phyloP scores from a whole-genome alignment of 2,329 filamentous ascomycete species.

The Cladophialophora carrionii region DNA sequence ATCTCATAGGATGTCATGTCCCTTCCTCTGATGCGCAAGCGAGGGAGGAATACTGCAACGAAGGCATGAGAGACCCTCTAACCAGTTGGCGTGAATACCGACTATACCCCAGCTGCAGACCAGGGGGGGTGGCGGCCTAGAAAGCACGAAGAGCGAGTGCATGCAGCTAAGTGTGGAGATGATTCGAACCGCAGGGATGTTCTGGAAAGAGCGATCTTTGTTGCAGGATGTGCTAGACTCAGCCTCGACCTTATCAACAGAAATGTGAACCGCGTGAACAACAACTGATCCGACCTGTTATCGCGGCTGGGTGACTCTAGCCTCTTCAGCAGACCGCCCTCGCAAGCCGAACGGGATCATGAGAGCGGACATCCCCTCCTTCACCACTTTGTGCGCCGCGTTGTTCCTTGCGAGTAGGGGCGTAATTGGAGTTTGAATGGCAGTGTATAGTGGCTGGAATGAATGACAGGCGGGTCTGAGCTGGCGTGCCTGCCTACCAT shows the following conservation, averaged over 20 bases:
- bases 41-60: background rate
- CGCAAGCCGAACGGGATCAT: background rate
- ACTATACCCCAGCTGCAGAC: background rate
- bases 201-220: background rate
- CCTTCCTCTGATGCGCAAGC: background rate
- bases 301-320: background rate
- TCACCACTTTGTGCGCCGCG: background rate
- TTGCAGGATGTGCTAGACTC: background rate
- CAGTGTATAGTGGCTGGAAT: background rate
- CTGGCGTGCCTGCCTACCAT: background rate
- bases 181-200: background rate
- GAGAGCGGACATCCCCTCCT: background rate
- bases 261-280: background rate
- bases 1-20: background rate
- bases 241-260: background rate
- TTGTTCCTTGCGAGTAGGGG: background rate
- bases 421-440: background rate
- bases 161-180: background rate
- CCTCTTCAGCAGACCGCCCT: background rate
- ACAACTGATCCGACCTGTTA: background rate
- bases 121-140: background rate
- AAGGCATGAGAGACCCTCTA: background rate
- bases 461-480: background rate
- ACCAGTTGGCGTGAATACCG: background rate
- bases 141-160: background rate